Base-by-base conservation (phyloP, 176 grass and related monocot genomes). In the Triticum monococcum region DNA sequence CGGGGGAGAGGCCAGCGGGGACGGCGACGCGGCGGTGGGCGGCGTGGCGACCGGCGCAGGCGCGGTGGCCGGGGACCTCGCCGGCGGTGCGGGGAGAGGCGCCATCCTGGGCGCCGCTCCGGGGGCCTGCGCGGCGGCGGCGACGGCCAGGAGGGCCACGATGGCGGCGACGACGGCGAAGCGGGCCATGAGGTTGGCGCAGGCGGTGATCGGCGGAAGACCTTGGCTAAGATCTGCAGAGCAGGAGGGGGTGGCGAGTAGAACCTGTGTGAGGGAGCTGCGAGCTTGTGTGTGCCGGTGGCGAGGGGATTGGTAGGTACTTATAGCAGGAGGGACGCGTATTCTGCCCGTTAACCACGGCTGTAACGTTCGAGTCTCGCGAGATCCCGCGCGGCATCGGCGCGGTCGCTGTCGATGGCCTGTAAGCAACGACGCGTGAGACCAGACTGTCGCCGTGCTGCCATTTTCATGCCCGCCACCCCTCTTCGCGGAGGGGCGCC, bases 81-180 rank as follows among this genome's bases (percentile, higher is more conserved):
- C 69, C 10, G 88, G 91, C 1, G 87, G 84, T 2, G 88, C 54
- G 30, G 87, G 87, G 20, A 89, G 80, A 18, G 84, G 91, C 0
- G 87, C 80, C 87, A 87, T 80, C 20, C 24, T 52, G 22, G 78
- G 32, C 16, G 83, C 28, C 17, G 77, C 65, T 5, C 52, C 65
- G 1, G 85, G 85, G 14, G 57, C 78, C 54, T 87, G 85, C 2
- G 85, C 85, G 13, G 36, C 68, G 68, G 78, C 78, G 12, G 66
- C 9, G 37, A 74, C 77, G 37, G 68, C 78, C 56, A 87, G 54
- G 64, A 86, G 75, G 14, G 64, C 62, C 4, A 87, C 22, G 16
- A 71, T 31, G 18, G 59, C 78, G 8, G 85, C 78, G 64, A 75
- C n/a, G 28, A 79, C 63, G 65, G 86, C 78, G 78, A 86, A 77